phyloP scores from a whole-genome alignment of 1,284 basidiomycete genomes.

The Trichosporon inkin region DNA sequence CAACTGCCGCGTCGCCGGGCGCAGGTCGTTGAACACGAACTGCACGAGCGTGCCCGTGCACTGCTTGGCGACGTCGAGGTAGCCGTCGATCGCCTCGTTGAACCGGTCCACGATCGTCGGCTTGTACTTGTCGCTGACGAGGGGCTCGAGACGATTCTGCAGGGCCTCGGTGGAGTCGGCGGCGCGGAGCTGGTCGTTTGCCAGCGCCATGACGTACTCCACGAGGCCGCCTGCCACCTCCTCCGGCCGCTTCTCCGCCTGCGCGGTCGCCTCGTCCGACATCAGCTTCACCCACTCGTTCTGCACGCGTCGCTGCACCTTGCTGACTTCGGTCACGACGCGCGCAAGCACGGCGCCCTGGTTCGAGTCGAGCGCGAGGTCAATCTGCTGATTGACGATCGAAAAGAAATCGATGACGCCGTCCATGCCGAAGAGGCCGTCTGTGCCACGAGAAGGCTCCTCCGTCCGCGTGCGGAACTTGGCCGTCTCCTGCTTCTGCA shows the following conservation, averaged over 20 bases:
- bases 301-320: conserved; percentile 87
- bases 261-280: conserved; percentile 81
- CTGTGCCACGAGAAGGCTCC: conserved; percentile 81
- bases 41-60: conserved; percentile 92
- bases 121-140: conserved; percentile 91
- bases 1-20: conserved; percentile 77
- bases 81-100: conserved; percentile 96
- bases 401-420: conserved; percentile 94
- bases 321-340: conserved; percentile 81
- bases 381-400: conserved; percentile 97
- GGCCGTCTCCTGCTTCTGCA: conserved; percentile 84
- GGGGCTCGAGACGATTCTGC: conserved; percentile 75
- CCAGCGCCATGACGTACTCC: conserved; percentile 96
- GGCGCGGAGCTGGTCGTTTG: conserved; percentile 95
- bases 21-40: conserved; percentile 91
- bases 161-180: conserved; percentile 90
- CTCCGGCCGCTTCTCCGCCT: conserved; percentile 75
- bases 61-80: conserved; percentile 94
- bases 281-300: conserved; percentile 80
- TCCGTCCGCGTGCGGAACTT: conserved; percentile 78
- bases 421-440: conserved; percentile 86
- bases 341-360: conserved; percentile 89
- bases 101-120: conserved; percentile 75
- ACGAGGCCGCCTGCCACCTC: conserved; percentile 83
- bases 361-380: conserved; percentile 90